These are phyloP conservation scores for Prorocentrum cordatum DNA, from an alignment of 169 alveolate species.

Conservation along the genomic window DNA sequence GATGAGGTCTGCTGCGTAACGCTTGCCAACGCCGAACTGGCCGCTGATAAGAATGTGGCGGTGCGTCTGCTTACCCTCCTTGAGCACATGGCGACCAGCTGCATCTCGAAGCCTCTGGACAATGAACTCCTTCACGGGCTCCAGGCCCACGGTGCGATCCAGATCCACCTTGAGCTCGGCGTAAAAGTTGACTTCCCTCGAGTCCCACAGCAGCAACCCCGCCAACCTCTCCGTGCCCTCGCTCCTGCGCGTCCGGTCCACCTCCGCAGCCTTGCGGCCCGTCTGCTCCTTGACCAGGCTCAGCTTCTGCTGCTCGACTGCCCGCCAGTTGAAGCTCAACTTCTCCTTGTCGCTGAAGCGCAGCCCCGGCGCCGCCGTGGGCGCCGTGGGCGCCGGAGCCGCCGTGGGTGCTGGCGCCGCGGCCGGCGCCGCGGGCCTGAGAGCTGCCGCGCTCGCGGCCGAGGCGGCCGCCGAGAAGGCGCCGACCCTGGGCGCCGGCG, in stretches of 20 bases:
- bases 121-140: conserved; percentile 69
- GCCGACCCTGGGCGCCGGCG: background rate
- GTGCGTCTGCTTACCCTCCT: conserved; percentile 54
- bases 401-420: background rate
- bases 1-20: conserved; percentile 34
- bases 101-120: conserved; percentile 67
- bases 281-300: background rate
- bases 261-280: background rate
- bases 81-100: conserved; percentile 56
- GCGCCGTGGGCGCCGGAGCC: conserved; percentile 1
- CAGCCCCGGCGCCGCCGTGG: conserved; percentile 6
- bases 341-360: conserved; percentile 12
- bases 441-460: background rate
- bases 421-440: background rate
- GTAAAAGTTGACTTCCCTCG: conserved; percentile 26
- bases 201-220: conserved; percentile 29
- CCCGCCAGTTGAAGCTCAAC: background rate
- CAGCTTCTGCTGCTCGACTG: background rate
- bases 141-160: conserved; percentile 60
- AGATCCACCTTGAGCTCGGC: conserved; percentile 47
- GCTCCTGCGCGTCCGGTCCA: background rate
- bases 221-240: conserved; percentile 27
- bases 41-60: conserved; percentile 61
- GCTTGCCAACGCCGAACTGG: conserved; percentile 60
- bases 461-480: background rate